phyloP scores from a whole-genome alignment of 371 early-diverging fungal species.

The Choanephora cucurbitarum region DNA sequence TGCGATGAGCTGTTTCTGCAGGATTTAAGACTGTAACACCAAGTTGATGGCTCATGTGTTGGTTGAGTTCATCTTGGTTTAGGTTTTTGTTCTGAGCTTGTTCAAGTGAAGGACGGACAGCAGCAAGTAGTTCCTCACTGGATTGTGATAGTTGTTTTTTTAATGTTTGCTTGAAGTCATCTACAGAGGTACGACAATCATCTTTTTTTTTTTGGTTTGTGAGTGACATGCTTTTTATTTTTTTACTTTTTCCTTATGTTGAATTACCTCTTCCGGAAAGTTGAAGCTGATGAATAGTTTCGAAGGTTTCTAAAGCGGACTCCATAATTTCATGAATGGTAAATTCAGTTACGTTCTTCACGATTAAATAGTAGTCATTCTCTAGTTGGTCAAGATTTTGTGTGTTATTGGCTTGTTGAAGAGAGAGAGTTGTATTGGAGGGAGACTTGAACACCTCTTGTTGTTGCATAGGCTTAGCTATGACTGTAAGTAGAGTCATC shows the following conservation, averaged over 20 bases:
- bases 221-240: too few species aligned
- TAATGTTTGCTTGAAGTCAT: slow-evolving; percentile 26
- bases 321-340: slow-evolving; percentile 18
- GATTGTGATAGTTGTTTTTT: slow-evolving; percentile 26
- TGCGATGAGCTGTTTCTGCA: slow-evolving; percentile 22
- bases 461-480: too few species aligned
- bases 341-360: slow-evolving; percentile 4
- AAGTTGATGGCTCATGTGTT: slow-evolving; percentile 28
- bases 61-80: slow-evolving; percentile 18
- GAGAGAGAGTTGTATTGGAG: slow-evolving; percentile 8
- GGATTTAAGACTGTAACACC: slow-evolving; percentile 23
- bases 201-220: slow-evolving; percentile 4
- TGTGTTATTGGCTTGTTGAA: background rate
- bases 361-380: slow-evolving; percentile 8
- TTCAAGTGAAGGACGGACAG: slow-evolving; percentile 34
- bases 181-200: slow-evolving; percentile 22
- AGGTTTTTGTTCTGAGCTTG: slow-evolving; percentile 12
- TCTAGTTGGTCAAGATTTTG: slow-evolving; percentile 6
- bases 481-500: too few species aligned
- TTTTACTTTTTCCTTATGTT: background rate
- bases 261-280: slow-evolving; percentile 16
- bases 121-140: slow-evolving; percentile 24
- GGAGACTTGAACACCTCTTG: background rate
- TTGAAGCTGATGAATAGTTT: slow-evolving; percentile 29
- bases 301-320: slow-evolving; percentile 19